Evolutionary conservation across 2,329 filamentous ascomycete species (phyloP).

Genomic region (Aspergillus persii): DNA sequence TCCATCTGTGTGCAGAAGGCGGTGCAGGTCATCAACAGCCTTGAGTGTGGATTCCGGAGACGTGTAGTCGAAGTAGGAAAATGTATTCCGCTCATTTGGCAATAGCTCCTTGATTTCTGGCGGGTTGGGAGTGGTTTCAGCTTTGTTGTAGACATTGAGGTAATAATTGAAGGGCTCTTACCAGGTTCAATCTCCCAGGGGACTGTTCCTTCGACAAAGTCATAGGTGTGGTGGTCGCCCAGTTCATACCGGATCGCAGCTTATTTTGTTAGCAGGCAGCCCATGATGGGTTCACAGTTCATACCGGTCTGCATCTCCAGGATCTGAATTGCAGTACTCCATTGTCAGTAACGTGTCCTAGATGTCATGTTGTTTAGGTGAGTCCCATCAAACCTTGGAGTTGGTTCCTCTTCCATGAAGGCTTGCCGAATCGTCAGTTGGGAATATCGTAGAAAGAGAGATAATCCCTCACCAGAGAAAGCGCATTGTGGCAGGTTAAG

Average conservation of each 20-base stretch:
- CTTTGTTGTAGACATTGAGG: neutral
- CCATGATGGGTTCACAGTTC: too few relatives aligned
- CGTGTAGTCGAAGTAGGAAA: slow-evolving; percentile 6
- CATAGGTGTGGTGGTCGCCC: slow-evolving; percentile 16
- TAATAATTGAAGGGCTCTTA: neutral
- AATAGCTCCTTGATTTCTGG: neutral
- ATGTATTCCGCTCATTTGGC: neutral
- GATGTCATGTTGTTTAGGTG: too few relatives aligned
- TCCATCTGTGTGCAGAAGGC: slow-evolving; percentile 20
- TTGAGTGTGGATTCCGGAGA: neutral
- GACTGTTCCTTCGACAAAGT: slow-evolving; percentile 20
- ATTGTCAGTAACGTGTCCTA: too few relatives aligned
- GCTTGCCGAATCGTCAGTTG: too few relatives aligned
- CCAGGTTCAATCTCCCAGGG: slow-evolving; percentile 2
- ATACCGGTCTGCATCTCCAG: too few relatives aligned
- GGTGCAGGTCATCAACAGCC: slow-evolving; percentile 8
- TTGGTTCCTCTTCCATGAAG: too few relatives aligned
- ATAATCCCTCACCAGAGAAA: too few relatives aligned
- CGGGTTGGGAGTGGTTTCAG: neutral
- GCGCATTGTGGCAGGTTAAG: too few relatives aligned
- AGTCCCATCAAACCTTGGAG: too few relatives aligned
- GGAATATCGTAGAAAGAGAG: too few relatives aligned
- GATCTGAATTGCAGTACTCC: too few relatives aligned
- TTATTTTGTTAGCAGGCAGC: neutral
- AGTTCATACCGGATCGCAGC: slow-evolving; percentile 21